Conservation (phyloP, 495 filamentous ascomycete genomes). For the Aspergillus baeticus region DNA sequence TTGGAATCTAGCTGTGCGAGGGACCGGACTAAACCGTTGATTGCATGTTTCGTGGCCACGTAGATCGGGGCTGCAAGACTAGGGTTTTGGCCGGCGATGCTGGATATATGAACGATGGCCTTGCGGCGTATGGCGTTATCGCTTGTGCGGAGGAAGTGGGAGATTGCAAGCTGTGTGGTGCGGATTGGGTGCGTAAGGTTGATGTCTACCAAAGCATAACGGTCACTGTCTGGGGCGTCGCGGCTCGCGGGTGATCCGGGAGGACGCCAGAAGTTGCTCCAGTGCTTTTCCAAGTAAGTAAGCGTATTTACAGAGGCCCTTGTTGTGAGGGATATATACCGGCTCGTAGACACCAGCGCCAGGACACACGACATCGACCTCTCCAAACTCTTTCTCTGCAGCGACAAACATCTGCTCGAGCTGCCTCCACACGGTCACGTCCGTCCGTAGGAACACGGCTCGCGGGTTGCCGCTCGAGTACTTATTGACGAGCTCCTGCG, state of each 20-base stretch:
- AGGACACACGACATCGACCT: constrained; percentile 64
- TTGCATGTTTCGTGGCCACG: constrained; percentile 60
- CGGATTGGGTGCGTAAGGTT: constrained; percentile 71
- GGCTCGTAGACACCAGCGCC: constrained; percentile 71
- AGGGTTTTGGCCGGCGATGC: constrained; percentile 59
- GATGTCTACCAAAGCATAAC: constrained; percentile 62
- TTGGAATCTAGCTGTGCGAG: constrained; percentile 48
- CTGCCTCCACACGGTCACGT: constrained; percentile 61
- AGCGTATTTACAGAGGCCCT: neutral
- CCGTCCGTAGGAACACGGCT: constrained; percentile 61
- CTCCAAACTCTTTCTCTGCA: constrained; percentile 53
- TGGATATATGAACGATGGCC: constrained; percentile 60
- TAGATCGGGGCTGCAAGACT: constrained; percentile 56
- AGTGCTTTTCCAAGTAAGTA: constrained; percentile 34
- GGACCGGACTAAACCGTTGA: constrained; percentile 58
- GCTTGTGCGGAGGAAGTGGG: constrained; percentile 46
- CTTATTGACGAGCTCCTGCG: constrained; percentile 53
- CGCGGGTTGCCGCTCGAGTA: constrained; percentile 41
- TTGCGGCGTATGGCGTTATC: constrained; percentile 34
- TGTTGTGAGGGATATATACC: constrained; percentile 27
- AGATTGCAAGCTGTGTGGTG: constrained; percentile 62
- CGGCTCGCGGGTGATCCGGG: constrained; percentile 50
- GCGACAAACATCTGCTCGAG: constrained; percentile 58
- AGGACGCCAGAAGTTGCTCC: constrained; percentile 67
- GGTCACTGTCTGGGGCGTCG: constrained; percentile 43